Evolutionary conservation across 1,139 yeast genomes (phyloP).

Genomic region (Debaryomyces fabryi): DNA sequence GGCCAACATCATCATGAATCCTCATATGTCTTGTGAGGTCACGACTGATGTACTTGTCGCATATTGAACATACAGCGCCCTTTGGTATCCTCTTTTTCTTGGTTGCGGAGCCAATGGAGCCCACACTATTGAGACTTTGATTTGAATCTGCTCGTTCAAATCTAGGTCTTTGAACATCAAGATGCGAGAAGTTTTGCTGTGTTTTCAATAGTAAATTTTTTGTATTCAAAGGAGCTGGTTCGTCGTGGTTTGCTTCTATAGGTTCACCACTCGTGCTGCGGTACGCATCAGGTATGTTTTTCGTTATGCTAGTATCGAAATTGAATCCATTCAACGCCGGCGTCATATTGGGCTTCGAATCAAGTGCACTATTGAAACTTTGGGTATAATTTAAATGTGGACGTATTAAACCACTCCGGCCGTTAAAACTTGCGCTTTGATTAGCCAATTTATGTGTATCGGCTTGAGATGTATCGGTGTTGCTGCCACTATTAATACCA

Average conservation of each 20-base stretch:
- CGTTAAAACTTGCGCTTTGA: conserved; percentile 12
- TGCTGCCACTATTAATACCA: conserved; percentile 11
- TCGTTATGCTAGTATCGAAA: background rate
- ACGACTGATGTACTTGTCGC: conserved; percentile 47
- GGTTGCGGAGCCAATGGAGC: conserved; percentile 13
- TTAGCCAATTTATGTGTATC: background rate
- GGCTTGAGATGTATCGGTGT: conserved; percentile 5
- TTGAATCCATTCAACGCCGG: conserved; percentile 1
- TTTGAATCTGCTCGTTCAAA: conserved; percentile 25
- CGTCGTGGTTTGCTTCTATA: background rate
- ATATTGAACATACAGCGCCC: conserved; percentile 44
- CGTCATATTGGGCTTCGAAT: background rate
- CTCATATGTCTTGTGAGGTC: conserved; percentile 50
- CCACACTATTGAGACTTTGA: conserved; percentile 26
- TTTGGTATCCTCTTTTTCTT: conserved; percentile 37
- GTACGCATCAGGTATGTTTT: background rate
- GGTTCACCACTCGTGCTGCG: background rate
- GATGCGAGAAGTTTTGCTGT: conserved; percentile 4
- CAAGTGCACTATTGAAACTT: background rate
- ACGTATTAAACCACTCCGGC: conserved; percentile 14
- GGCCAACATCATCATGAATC: conserved; percentile 49
- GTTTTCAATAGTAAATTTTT: conserved; percentile 4
- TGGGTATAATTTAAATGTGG: conserved; percentile 13
- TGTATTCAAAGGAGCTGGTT: background rate
- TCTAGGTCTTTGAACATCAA: conserved; percentile 11